These are phyloP conservation scores for Trichophyton schoenleinii DNA, from an alignment of 2,329 filamentous ascomycete genomes.

Conservation along the genomic window DNA sequence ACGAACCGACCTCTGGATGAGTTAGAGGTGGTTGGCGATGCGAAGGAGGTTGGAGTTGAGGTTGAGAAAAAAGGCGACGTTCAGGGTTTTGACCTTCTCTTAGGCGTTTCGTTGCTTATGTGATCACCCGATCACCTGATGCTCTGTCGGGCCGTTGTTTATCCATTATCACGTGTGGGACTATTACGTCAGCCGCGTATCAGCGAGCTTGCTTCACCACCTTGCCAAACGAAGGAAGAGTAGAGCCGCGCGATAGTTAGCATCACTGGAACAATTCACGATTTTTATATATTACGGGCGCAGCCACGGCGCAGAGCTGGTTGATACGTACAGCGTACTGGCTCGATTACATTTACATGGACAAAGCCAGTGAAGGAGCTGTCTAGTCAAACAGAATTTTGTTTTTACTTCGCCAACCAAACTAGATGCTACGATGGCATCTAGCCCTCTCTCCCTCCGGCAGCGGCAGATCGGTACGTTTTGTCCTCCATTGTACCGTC, in stretches of 20 bases:
- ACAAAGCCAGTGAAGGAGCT: background rate
- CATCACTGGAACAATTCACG: too few relatives aligned
- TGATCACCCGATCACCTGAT: background rate
- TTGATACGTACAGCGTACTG: background rate
- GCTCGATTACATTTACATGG: background rate
- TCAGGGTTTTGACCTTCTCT: background rate
- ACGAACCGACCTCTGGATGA: too few relatives aligned
- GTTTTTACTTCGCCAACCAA: background rate
- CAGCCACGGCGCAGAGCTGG: background rate
- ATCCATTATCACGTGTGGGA: background rate
- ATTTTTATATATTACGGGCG: too few relatives aligned
- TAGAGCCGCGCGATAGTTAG: too few relatives aligned
- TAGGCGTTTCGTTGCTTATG: background rate
- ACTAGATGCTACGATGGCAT: conserved; percentile 37
- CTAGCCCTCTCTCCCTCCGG: conserved; percentile 47
- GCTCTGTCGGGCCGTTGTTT: background rate
- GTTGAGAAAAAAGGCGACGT: background rate
- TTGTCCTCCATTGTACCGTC: background rate
- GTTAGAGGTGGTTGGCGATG: background rate
- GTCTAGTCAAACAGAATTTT: background rate
- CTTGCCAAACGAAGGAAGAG: background rate
- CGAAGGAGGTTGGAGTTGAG: background rate
- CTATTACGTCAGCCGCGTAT: background rate
- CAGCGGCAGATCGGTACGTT: conserved; percentile 59
- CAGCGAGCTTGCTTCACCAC: background rate